phyloP scores from a whole-genome alignment of 208 protist species.

The Wallacemonas collosoma region DNA sequence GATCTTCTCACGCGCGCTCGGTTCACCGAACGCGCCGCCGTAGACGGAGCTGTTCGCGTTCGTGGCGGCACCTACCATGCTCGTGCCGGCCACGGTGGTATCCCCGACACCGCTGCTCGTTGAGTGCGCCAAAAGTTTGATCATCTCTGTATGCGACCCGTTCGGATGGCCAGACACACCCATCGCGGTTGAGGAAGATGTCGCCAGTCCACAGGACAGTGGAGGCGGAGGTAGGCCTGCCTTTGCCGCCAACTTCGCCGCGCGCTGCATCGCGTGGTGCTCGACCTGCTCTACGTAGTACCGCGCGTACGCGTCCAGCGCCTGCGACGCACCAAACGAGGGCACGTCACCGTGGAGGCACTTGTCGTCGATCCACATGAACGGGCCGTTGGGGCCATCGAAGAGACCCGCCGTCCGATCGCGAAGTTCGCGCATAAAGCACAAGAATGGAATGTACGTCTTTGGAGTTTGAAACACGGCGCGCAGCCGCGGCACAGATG shows the following conservation, averaged over 20 bases:
- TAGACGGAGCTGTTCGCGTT: background rate
- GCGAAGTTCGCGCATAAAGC: constrained; percentile 73
- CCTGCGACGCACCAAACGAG: constrained; percentile 21
- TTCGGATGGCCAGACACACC: background rate
- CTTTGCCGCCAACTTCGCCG: constrained; percentile 20
- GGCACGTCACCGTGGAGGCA: constrained; percentile 39
- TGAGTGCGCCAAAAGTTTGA: background rate
- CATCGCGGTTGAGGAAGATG: background rate
- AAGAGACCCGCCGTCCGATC: constrained; percentile 32
- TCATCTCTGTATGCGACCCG: background rate
- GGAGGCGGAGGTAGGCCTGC: background rate
- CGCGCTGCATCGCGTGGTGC: constrained; percentile 30
- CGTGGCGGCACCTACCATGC: background rate
- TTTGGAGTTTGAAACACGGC: constrained; percentile 40
- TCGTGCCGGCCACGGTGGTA: too few species aligned
- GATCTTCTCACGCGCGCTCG: constrained; percentile 19
- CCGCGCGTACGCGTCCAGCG: constrained; percentile 29
- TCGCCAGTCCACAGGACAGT: background rate
- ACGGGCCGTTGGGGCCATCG: constrained; percentile 20
- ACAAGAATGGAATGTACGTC: constrained; percentile 80
- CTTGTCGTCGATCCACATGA: constrained; percentile 43
- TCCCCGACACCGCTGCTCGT: too few species aligned
- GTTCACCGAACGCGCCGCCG: background rate
- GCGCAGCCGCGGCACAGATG: constrained; percentile 30
- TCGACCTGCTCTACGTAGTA: constrained; percentile 40